Conservation (phyloP, 371 early-diverging fungal genomes). For the Actinomucor elegans region DNA sequence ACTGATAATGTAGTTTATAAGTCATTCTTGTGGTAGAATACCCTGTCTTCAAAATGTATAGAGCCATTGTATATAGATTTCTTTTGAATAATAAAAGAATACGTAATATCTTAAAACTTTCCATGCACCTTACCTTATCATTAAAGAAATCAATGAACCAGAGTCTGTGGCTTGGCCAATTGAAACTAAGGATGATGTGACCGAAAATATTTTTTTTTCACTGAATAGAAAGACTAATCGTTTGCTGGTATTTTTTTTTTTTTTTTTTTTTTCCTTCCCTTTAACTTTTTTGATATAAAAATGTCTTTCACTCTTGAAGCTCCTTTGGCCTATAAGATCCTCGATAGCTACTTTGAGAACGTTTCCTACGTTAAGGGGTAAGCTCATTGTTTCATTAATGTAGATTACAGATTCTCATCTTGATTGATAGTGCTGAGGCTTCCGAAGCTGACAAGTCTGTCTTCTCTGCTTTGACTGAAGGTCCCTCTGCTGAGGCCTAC, state of each 20-base stretch:
- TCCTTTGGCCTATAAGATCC: conserved; percentile 59
- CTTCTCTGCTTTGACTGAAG: conserved; percentile 79
- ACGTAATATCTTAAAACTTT: no score
- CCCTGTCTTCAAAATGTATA: no score
- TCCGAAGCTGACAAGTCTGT: conserved; percentile 85
- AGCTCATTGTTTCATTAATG: no score
- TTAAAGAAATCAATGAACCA: no score
- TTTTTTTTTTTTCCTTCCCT: conserved; percentile 13
- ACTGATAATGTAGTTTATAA: conserved; percentile 85
- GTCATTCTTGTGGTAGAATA: conserved; percentile 64
- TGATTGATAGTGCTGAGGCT: conserved; percentile 63
- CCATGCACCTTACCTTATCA: no score
- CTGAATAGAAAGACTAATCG: not conserved
- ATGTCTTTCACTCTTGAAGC: conserved; percentile 71
- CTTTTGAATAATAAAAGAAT: no score
- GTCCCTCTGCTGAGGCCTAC: conserved; percentile 73
- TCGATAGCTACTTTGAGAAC: conserved; percentile 79
- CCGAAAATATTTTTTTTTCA: conserved; percentile 12
- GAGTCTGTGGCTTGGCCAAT: conserved; percentile 5
- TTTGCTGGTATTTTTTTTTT: not conserved
- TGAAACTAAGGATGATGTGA: conserved; percentile 3
- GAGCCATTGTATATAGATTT: no score
- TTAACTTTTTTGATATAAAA: conserved; percentile 7
- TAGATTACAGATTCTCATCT: not conserved
- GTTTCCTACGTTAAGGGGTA: conserved; percentile 81